Evolutionary conservation across 2,329 filamentous ascomycete species (phyloP).

Genomic region (Chaetomium olivaceum): DNA sequence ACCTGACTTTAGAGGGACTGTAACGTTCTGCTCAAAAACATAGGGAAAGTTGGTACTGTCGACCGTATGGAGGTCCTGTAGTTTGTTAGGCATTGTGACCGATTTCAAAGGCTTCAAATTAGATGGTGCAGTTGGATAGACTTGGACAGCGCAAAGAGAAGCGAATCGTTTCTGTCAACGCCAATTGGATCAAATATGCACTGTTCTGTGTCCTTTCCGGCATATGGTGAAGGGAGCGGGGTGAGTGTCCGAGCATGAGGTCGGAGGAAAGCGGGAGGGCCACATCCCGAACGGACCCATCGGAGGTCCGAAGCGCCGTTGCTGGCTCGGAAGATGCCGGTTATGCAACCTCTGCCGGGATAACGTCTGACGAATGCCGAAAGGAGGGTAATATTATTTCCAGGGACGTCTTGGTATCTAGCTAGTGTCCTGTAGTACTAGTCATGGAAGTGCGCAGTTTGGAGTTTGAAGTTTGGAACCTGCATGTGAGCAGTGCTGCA

Average conservation of each 20-base stretch:
- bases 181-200: not conserved
- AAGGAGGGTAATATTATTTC: not conserved
- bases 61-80: constrained; percentile 13
- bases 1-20: constrained; percentile 34
- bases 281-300: constrained; percentile 11
- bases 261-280: not conserved
- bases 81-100: constrained; percentile 15
- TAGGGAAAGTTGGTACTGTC: constrained; percentile 18
- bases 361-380: not conserved
- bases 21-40: constrained; percentile 35
- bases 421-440: too few species aligned
- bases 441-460: not conserved
- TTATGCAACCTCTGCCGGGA: not conserved
- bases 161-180: not conserved
- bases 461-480: too few species aligned
- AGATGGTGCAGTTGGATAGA: not conserved
- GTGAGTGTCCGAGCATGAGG: not conserved
- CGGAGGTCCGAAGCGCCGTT: not conserved
- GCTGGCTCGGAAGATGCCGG: not conserved
- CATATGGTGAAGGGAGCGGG: not conserved
- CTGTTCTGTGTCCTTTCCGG: not conserved
- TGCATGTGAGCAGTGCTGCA: too few species aligned
- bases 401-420: not conserved
- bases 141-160: not conserved
- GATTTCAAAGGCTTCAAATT: not conserved